Conservation (phyloP, 805 yeast species). For the Teunomyces stri region DNA sequence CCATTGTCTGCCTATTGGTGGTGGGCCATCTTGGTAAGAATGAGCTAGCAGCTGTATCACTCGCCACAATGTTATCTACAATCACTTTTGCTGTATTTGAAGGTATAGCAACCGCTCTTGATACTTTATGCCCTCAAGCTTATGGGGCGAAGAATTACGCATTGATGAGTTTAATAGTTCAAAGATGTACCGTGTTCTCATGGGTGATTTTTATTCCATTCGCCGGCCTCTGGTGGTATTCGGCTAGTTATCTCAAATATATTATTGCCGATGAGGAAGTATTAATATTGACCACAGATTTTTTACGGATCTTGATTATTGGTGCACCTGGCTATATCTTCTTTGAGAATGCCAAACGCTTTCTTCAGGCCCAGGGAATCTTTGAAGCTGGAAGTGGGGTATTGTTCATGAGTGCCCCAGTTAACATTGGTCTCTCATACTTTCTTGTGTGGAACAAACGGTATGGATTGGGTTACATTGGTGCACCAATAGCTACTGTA, state of each 20-base stretch:
- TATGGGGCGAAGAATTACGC: conserved; percentile 43
- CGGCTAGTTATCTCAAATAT: conserved; percentile 23
- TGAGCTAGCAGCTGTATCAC: conserved; percentile 46
- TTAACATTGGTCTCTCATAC: conserved; percentile 39
- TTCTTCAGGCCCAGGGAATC: conserved; percentile 46
- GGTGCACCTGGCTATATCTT: conserved; percentile 46
- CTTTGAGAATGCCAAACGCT: conserved; percentile 41
- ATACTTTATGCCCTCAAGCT: conserved; percentile 46
- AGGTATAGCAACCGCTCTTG: conserved; percentile 46
- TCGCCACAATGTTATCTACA: conserved; percentile 44
- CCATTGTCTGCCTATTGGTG: conserved; percentile 41
- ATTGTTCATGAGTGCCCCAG: conserved; percentile 40
- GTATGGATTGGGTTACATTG: conserved; percentile 40
- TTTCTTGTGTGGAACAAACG: conserved; percentile 41
- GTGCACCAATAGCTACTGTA: conserved; percentile 44
- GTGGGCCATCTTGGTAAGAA: conserved; percentile 46
- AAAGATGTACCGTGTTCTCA: conserved; percentile 36
- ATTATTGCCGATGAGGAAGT: conserved; percentile 36
- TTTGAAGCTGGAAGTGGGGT: conserved; percentile 48
- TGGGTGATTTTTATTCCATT: conserved; percentile 36
- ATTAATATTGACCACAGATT: conserved; percentile 30
- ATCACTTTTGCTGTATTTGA: conserved; percentile 45
- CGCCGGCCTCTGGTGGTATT: conserved; percentile 41
- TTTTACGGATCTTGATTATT: conserved; percentile 31
- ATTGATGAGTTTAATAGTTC: conserved; percentile 36